These are phyloP conservation scores for Pyrenochaeta sp. DNA, from an alignment of 2,329 filamentous ascomycete species.

Conservation along the genomic window DNA sequence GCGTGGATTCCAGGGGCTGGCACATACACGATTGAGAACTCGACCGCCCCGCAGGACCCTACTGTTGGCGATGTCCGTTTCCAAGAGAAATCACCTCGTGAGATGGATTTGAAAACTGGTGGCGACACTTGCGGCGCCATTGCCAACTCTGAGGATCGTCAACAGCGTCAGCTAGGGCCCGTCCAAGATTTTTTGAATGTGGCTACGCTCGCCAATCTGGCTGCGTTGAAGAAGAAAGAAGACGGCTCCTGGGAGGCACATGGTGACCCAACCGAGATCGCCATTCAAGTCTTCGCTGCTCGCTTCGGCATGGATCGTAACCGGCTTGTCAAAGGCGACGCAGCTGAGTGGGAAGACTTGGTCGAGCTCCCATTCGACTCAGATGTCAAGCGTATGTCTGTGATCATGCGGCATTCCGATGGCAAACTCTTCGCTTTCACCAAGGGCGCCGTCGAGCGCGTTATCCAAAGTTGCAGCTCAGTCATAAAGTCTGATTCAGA, in stretches of 20 bases:
- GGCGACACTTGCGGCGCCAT: conserved; percentile 18
- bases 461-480: conserved; percentile 68
- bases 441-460: conserved; percentile 74
- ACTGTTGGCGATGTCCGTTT: conserved; percentile 41
- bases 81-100: conserved; percentile 27
- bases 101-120: conserved; percentile 36
- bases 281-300: conserved; percentile 75
- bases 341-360: conserved; percentile 47
- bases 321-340: conserved; percentile 53
- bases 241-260: conserved; percentile 49
- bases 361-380: conserved; percentile 79
- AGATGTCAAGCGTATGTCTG: conserved; percentile 78
- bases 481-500: conserved; percentile 56
- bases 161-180: conserved; percentile 24
- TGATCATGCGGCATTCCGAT: conserved; percentile 63
- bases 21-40: conserved; percentile 47
- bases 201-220: conserved; percentile 58
- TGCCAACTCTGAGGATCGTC: conserved; percentile 27
- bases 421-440: conserved; percentile 59
- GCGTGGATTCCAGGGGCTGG: conserved; percentile 48
- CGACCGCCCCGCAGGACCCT: conserved; percentile 44
- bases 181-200: conserved; percentile 46
- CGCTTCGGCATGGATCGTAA: conserved; percentile 71
- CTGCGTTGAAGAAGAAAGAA: conserved; percentile 56
- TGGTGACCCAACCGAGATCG: conserved; percentile 68